Evolutionary conservation across 441 rosid genomes (phyloP), one percentile per base, ranked within the genome.

Genomic region (Pelargonium citronellum): DNA sequence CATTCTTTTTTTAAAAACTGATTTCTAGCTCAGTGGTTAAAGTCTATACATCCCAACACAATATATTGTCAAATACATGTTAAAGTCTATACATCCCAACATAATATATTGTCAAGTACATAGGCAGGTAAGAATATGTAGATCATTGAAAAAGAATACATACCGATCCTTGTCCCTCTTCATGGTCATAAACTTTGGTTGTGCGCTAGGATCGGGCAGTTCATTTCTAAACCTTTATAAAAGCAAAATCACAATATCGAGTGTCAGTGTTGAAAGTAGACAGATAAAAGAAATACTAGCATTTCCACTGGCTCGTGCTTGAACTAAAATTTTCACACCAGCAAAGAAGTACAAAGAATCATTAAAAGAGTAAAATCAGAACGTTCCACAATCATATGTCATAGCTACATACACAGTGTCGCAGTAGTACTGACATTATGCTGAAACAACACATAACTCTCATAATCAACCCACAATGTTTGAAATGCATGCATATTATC

Each of bases 121-220:
- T 24, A 24, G 30, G 30, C 30, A 24, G 30, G 2, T 24, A 24
- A 24, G 30, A 24, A 1, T 24, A 24, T 24, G 30, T 24, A 24
- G 1, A 24, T 24, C 30, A 24, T 24, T 17, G 0, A 64, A 53
- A 8, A 64, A 60, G 30, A 63, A 34, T 58, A 75, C 91, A 73
- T 87, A 95, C 99, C 88, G 85, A 79, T 95, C 99, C 81, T 82
- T 82, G 75, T 95, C 97, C 49, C 81, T 87, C 85, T 85, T 89
- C 78, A 90, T 37, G 27, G 87, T 69, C 99, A 95, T 90, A 17
- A 90, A 85, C 84, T 95, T 95, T 58, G 87, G 91, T 74, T 87
- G 99, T 3, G 96, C 96, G 78, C 87, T 87, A 41, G 99, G 92
- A 81, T 95, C 97, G 67, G 99, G 99, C 64, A 95, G 99, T 80